These are phyloP conservation scores for Coemansia sp. DNA, from an alignment of 192 early-diverging fungal species.

Conservation along the genomic window DNA sequence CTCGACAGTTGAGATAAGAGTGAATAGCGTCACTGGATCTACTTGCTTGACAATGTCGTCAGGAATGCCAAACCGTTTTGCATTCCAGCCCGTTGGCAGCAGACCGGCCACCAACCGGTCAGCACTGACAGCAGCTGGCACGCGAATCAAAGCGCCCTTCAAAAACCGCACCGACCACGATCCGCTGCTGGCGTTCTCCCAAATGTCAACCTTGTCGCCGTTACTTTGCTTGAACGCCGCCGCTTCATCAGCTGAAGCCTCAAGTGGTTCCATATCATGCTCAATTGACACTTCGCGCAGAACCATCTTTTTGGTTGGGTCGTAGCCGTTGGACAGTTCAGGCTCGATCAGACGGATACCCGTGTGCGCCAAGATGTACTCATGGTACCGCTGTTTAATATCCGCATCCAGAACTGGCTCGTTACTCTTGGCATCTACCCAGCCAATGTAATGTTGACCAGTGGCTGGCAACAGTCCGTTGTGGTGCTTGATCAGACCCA, in stretches of 20 bases:
- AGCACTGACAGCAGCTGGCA: conserved; percentile 85
- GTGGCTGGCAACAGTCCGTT: conserved; percentile 46
- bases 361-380: conserved; percentile 80
- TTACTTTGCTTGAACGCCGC: conserved; percentile 79
- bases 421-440: conserved; percentile 84
- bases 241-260: conserved; percentile 84
- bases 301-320: conserved; percentile 79
- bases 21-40: conserved; percentile 82
- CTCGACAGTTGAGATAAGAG: conserved; percentile 87
- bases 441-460: conserved; percentile 58
- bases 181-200: conserved; percentile 44
- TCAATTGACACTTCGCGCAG: conserved; percentile 89
- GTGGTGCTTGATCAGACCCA: conserved; percentile 91
- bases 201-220: conserved; percentile 71
- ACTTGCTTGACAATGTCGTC: conserved; percentile 87
- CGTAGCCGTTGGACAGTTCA: conserved; percentile 80
- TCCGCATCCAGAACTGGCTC: conserved; percentile 85
- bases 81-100: conserved; percentile 91
- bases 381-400: conserved; percentile 87
- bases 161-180: conserved; percentile 76
- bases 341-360: conserved; percentile 72
- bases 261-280: conserved; percentile 85
- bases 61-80: conserved; percentile 86
- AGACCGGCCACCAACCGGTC: conserved; percentile 82
- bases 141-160: conserved; percentile 83